Evolutionary conservation across 2,329 filamentous ascomycete species (phyloP), one percentile per base, ranked within the genome.

Genomic region (Botrytis byssoidea): DNA sequence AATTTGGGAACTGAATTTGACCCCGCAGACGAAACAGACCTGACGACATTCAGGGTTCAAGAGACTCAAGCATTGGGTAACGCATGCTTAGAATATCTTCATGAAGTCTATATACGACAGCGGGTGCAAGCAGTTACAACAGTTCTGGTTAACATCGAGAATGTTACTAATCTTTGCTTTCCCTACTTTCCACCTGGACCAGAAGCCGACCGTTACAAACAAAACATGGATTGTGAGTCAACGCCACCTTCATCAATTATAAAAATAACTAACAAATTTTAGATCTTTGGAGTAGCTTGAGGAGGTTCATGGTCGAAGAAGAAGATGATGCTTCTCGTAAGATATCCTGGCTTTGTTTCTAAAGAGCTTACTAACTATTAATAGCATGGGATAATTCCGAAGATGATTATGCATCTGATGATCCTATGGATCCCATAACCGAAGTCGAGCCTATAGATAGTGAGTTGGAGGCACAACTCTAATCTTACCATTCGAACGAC

Each of bases 371-470:
- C 67, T 75, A 65, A 75, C 22, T 16, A n/a, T 44, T 29, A 25
- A 68, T 64, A 81, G 80, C 81, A 61, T 82, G 80, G 80, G 79
- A 79, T n/a, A 78, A 75, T 29, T 81, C 80, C 25, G 80, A 81
- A 59, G 80, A 74, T 6, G 80, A 79, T 37, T 80, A 81, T 77
- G 85, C 81, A 64, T 89, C 88, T 66, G 89, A 88, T 10, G 88
- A 89, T 46, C 85, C 84, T 73, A 83, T 87, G 79, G 87, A 88
- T 73, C 85, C 85, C 75, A 80, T 87, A 71, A 83, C 83, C 59
- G 86, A 86, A 71, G 81, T 85, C 77, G 83, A 85, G 77, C 84
- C 84, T 75, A 80, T 82, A 63, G 81, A 82, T 68, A 81, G 80
- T 61, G 71, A 69, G 76, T n/a, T 68, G 18, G 83, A 83, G 72